These are phyloP conservation scores for Dichotomopilus funicola DNA, from an alignment of 2,329 filamentous ascomycete species.

Conservation along the genomic window DNA sequence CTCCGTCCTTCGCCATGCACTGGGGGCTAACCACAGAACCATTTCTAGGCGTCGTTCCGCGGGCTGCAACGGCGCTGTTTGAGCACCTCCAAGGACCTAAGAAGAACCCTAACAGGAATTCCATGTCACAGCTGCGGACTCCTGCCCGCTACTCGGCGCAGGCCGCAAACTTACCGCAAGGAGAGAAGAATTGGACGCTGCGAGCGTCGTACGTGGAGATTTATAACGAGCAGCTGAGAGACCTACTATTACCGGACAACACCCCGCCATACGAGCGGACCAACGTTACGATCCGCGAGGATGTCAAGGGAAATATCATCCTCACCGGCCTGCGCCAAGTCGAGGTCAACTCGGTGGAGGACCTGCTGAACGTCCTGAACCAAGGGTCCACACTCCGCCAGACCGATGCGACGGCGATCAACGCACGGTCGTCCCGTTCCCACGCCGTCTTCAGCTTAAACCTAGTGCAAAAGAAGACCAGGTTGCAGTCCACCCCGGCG, in stretches of 20 bases:
- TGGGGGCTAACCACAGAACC: background rate
- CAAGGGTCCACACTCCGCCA: constrained; percentile 92
- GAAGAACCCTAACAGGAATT: constrained; percentile 48
- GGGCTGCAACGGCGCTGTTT: constrained; percentile 80
- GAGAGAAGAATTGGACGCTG: constrained; percentile 78
- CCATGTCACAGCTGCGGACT: constrained; percentile 71
- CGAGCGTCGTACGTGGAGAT: constrained; percentile 96
- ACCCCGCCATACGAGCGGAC: constrained; percentile 63
- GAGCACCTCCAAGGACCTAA: constrained; percentile 67
- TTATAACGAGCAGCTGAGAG: constrained; percentile 92
- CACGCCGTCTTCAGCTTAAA: constrained; percentile 97
- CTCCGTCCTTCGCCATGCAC: background rate
- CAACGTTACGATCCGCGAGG: constrained; percentile 86
- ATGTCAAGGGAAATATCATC: constrained; percentile 88
- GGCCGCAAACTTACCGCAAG: constrained; percentile 33
- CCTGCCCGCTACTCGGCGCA: constrained; percentile 70
- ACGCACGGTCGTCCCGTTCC: constrained; percentile 94
- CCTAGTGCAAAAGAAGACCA: constrained; percentile 74
- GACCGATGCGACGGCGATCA: constrained; percentile 94
- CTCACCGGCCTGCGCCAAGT: constrained; percentile 85
- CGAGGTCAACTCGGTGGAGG: constrained; percentile 83
- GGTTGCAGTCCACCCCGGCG: constrained; percentile 43
- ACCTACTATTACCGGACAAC: constrained; percentile 75
- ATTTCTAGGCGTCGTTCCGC: constrained; percentile 80
- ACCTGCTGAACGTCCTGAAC: constrained; percentile 80